phyloP scores from a whole-genome alignment of 805 yeast genomes.

The Candida nanaspora region DNA sequence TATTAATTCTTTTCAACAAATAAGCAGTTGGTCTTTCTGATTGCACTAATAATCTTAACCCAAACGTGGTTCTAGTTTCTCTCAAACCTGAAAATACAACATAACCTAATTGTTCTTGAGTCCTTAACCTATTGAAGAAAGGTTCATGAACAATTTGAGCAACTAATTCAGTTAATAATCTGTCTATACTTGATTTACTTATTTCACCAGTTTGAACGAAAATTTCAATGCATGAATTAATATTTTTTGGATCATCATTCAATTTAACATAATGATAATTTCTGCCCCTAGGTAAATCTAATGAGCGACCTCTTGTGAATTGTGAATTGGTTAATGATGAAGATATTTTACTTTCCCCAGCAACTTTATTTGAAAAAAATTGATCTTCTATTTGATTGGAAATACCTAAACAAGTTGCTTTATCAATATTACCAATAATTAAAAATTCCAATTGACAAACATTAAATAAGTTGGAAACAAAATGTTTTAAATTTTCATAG shows the following conservation, averaged over 20 bases:
- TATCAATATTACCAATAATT: constrained; percentile 65
- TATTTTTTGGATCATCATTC: constrained; percentile 60
- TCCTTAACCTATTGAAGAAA: constrained; percentile 80
- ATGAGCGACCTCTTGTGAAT: constrained; percentile 35
- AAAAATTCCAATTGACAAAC: constrained; percentile 67
- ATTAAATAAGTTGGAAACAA: constrained; percentile 44
- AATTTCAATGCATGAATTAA: constrained; percentile 80
- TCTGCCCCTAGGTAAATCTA: constrained; percentile 31
- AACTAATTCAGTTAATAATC: constrained; percentile 54
- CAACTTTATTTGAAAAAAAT: constrained; percentile 13
- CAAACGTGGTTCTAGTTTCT: constrained; percentile 63
- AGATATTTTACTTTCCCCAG: constrained; percentile 9
- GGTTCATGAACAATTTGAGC: constrained; percentile 79
- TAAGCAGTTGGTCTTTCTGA: constrained; percentile 72
- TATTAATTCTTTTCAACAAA: constrained; percentile 68
- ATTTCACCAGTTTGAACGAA: constrained; percentile 58
- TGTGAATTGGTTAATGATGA: constrained; percentile 36
- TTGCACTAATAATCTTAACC: constrained; percentile 72
- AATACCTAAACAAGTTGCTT: constrained; percentile 46
- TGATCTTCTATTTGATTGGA: constrained; percentile 33
- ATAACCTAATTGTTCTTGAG: constrained; percentile 93
- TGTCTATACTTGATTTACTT: constrained; percentile 31
- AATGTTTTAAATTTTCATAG: constrained; percentile 30
- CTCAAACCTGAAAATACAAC: constrained; percentile 79
- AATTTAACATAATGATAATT: constrained; percentile 38